Conservation (phyloP, 495 filamentous ascomycete genomes). For the Filosporella fistucella region DNA sequence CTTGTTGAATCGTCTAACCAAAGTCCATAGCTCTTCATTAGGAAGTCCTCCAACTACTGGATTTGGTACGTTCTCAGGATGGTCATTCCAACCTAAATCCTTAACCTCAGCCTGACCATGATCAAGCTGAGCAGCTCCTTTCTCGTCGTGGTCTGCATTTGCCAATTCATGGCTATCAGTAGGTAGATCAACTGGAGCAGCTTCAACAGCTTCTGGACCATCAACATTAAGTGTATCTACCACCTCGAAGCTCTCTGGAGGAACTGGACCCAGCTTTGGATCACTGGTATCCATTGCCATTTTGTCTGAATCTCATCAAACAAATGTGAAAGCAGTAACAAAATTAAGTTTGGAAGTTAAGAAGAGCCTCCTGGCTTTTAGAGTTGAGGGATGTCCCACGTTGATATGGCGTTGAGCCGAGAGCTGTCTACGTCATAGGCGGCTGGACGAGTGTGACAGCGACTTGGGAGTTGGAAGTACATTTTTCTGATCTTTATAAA, state of each 20-base stretch:
- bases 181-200: slow-evolving; percentile 13
- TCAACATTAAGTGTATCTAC: slow-evolving; percentile 5
- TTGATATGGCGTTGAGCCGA: too few relatives aligned
- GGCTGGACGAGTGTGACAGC: too few relatives aligned
- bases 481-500: too few relatives aligned
- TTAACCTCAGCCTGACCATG: slow-evolving; percentile 22
- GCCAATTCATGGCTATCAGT: slow-evolving; percentile 23
- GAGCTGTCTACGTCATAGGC: too few relatives aligned
- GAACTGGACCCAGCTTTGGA: not conserved
- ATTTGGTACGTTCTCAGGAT: slow-evolving; percentile 48
- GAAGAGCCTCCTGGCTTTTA: too few relatives aligned
- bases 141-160: slow-evolving; percentile 23
- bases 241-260: slow-evolving; percentile 2
- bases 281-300: too few relatives aligned
- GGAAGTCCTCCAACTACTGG: slow-evolving; percentile 66
- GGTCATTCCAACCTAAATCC: slow-evolving; percentile 73
- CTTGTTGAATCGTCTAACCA: slow-evolving; percentile 82
- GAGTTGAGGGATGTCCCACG: too few relatives aligned
- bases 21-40: slow-evolving; percentile 83
- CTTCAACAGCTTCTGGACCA: slow-evolving; percentile 15
- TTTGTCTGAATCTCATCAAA: too few relatives aligned
- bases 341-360: too few relatives aligned
- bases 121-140: slow-evolving; percentile 20
- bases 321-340: too few relatives aligned
- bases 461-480: too few relatives aligned